Evolutionary conservation across 805 yeast genomes (phyloP).

Genomic region (Ascoidea rubescens): DNA sequence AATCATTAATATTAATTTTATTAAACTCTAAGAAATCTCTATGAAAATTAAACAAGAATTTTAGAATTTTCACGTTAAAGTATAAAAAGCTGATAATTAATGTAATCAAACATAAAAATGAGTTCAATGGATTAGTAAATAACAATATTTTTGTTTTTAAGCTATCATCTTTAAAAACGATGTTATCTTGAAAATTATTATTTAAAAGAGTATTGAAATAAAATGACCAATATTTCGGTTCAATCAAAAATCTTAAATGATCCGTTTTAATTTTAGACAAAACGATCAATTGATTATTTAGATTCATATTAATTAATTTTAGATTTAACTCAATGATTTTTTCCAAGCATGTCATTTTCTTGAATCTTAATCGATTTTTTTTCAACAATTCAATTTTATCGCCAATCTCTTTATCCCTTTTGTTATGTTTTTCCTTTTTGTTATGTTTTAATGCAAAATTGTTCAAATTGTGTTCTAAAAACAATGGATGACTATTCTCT

Average conservation of each 20-base stretch:
- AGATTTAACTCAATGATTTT: no score
- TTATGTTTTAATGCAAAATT: no score
- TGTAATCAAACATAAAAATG: background rate
- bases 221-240: background rate
- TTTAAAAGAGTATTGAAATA: no score
- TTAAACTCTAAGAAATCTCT: background rate
- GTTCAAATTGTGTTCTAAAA: conserved; percentile 13
- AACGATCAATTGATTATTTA: background rate
- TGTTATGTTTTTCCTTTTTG: background rate
- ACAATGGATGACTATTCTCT: conserved; percentile 39
- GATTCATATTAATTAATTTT: no score
- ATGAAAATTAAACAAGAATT: no score
- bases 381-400: conserved; percentile 1
- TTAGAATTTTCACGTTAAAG: no score
- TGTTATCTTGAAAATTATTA: no score
- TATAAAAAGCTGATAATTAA: background rate
- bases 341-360: no score
- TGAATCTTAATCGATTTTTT: no score
- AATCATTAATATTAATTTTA: no score
- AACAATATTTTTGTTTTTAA: conserved; percentile 15
- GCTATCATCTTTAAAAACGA: conserved; percentile 1
- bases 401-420: conserved; percentile 11
- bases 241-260: background rate
- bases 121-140: conserved; percentile 17
- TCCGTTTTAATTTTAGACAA: no score